These are phyloP conservation scores for Terana coerulea DNA, from an alignment of 768 basidiomycete genomes.

Conservation along the genomic window DNA sequence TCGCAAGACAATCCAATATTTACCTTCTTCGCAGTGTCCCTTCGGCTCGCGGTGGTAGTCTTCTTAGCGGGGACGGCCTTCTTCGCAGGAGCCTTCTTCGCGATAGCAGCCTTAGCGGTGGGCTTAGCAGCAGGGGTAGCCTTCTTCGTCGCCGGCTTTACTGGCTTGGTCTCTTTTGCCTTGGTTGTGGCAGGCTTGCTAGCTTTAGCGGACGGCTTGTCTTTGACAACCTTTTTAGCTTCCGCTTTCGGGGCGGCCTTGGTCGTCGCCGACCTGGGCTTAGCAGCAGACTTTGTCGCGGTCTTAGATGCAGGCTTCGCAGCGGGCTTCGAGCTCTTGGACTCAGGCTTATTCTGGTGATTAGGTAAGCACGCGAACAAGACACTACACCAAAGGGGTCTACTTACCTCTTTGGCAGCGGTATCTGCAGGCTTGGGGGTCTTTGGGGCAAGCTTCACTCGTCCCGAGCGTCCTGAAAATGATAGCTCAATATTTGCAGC, in stretches of 20 bases:
- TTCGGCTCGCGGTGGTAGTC: conserved; percentile 37
- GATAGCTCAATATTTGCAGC: not conserved
- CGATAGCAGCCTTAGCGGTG: conserved; percentile 20
- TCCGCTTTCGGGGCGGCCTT: conserved; percentile 25
- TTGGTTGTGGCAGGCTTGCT: conserved; percentile 26
- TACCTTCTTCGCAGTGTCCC: conserved; percentile 65
- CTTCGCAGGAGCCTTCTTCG: conserved; percentile 28
- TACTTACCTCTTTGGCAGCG: conserved; percentile 58
- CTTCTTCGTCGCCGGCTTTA: conserved; percentile 22
- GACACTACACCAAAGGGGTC: conserved; percentile 14
- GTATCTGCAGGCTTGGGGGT: conserved; percentile 39
- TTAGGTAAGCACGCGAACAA: conserved; percentile 7
- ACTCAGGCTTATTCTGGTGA: conserved; percentile 33
- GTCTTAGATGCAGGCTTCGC: conserved; percentile 15
- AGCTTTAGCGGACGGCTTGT: too few relatives aligned
- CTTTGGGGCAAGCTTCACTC: conserved; percentile 72
- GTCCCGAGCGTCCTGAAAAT: conserved; percentile 41
- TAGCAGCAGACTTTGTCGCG: conserved; percentile 17
- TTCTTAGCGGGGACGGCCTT: conserved; percentile 39
- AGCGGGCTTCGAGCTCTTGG: conserved; percentile 31
- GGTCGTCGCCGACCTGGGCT: conserved; percentile 28
- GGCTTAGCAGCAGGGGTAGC: conserved; percentile 16
- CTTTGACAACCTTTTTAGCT: conserved; percentile 28
- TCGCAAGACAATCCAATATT: not conserved
- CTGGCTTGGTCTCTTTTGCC: too few relatives aligned